A percentile compares a stretch with the other conserved stretches of the same genome.
Conservation (phyloP, 2,329 filamentous ascomycete species). For the Trichoderma sp. region DNA sequence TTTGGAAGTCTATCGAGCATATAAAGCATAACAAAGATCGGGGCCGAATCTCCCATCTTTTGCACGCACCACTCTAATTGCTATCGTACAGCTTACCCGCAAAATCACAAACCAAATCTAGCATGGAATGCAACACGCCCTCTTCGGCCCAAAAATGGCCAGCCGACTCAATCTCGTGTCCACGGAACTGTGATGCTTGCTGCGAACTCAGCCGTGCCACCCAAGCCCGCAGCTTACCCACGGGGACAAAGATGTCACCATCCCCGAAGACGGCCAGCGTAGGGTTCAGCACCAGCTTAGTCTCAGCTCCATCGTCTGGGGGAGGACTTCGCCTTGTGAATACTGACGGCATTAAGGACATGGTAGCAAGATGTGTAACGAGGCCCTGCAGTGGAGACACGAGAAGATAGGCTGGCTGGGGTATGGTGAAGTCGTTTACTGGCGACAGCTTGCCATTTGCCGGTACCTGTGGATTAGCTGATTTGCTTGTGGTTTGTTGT, state of each 20-base stretch:
- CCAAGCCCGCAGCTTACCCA: conserved; percentile 66
- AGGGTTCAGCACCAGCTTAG: conserved; percentile 55
- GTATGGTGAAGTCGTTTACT: conserved; percentile 36
- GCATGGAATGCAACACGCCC: conserved; percentile 40
- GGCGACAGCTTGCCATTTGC: conserved; percentile 29
- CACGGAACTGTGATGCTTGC: conserved; percentile 45
- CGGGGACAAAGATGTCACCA: conserved; percentile 68
- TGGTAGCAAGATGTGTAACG: conserved; percentile 59
- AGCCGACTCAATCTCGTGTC: conserved; percentile 48
- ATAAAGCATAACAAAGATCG: not conserved
- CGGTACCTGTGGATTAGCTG: not conserved
- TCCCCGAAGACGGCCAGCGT: conserved; percentile 73
- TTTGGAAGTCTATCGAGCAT: not conserved
- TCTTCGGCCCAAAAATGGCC: conserved; percentile 64
- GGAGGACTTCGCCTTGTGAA: conserved; percentile 24
- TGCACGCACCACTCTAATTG: not conserved
- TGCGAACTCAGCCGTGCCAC: conserved; percentile 46
- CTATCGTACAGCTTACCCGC: conserved; percentile 22
- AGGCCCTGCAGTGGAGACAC: conserved; percentile 65
- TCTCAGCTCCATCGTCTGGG: conserved; percentile 40
- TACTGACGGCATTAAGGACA: conserved; percentile 48
- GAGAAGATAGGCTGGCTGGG: conserved; percentile 56
- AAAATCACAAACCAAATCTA: conserved; percentile 29
- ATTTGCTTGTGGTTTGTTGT: conserved; percentile 24
- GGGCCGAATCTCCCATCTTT: not conserved